Percentiles rank a stretch among this genome's conserved stretches.
Conservation (phyloP, 1,284 basidiomycete species). For the Austroboletus novae-zelandiae region DNA sequence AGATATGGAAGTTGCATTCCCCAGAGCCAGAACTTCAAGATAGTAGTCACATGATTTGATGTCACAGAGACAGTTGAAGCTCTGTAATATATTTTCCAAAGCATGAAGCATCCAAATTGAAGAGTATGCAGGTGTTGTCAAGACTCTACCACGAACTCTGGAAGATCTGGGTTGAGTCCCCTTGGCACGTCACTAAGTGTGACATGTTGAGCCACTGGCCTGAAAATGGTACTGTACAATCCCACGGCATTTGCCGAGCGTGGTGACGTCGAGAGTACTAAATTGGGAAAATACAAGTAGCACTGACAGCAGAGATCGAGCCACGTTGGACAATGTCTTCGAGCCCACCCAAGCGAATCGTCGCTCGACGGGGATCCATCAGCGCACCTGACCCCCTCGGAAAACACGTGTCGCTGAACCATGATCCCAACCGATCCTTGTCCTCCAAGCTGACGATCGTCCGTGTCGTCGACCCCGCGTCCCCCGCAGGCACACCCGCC, state of each 20-base stretch:
- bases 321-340: constrained; percentile 23
- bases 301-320: not conserved
- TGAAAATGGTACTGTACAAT: constrained; percentile 23
- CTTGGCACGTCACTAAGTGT: too few relatives aligned
- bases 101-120: too few relatives aligned
- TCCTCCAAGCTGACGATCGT: constrained; percentile 73
- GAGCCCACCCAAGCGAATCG: constrained; percentile 40
- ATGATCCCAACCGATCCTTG: constrained; percentile 51
- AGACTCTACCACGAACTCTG: too few relatives aligned
- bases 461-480: constrained; percentile 43
- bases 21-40: too few relatives aligned
- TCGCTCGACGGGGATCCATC: constrained; percentile 60
- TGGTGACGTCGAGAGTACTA: not conserved
- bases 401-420: constrained; percentile 47
- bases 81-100: too few relatives aligned
- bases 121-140: too few relatives aligned
- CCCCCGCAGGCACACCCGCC: constrained; percentile 6
- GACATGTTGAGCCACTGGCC: too few relatives aligned
- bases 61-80: too few relatives aligned
- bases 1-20: too few relatives aligned
- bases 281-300: not conserved
- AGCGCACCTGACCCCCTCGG: constrained; percentile 67
- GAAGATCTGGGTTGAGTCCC: too few relatives aligned
- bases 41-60: too few relatives aligned
- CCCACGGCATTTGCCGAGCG: constrained; percentile 17